Percentiles rank a stretch among this genome's conserved stretches.
These are phyloP conservation scores for Phytophthora idaei DNA, from an alignment of 352 stramenopile genomes.

Conservation along the genomic window DNA sequence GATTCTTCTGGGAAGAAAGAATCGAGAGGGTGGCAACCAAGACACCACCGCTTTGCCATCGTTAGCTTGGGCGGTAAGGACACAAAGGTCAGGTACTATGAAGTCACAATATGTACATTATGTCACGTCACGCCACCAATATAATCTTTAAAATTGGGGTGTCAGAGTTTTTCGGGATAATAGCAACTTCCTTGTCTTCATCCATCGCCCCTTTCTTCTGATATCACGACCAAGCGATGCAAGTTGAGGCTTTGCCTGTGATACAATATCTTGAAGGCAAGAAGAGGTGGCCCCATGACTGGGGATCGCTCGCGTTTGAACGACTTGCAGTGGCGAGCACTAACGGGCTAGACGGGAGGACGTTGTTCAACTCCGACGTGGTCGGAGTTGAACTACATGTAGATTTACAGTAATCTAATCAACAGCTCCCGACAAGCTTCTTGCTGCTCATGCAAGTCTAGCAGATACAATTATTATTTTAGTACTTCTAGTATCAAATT, in stretches of 20 bases:
- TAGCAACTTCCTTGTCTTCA: neutral
- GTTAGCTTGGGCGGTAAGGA: neutral
- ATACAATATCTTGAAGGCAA: constrained; percentile 18
- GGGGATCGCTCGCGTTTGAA: constrained; percentile 16
- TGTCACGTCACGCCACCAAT: neutral
- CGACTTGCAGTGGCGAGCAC: constrained; percentile 1
- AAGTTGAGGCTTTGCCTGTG: constrained; percentile 26
- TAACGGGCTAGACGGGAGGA: constrained; percentile 1
- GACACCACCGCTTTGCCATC: constrained; percentile 2
- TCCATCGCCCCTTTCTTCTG: neutral
- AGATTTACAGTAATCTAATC: neutral
- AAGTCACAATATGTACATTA: neutral
- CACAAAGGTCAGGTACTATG: neutral
- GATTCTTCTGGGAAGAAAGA: constrained; percentile 8
- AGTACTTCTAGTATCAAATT: neutral
- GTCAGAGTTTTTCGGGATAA: no score
- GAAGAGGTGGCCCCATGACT: constrained; percentile 1
- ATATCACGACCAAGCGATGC: neutral
- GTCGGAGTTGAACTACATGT: neutral
- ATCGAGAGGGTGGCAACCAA: constrained; percentile 11
- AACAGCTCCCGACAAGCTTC: constrained; percentile 12
- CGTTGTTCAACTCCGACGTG: constrained; percentile 5
- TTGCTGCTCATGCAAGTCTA: constrained; percentile 2
- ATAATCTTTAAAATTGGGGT: neutral
- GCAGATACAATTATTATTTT: no score